Conservation (phyloP, 352 stramenopile genomes). For the Peronospora belbahrii region DNA sequence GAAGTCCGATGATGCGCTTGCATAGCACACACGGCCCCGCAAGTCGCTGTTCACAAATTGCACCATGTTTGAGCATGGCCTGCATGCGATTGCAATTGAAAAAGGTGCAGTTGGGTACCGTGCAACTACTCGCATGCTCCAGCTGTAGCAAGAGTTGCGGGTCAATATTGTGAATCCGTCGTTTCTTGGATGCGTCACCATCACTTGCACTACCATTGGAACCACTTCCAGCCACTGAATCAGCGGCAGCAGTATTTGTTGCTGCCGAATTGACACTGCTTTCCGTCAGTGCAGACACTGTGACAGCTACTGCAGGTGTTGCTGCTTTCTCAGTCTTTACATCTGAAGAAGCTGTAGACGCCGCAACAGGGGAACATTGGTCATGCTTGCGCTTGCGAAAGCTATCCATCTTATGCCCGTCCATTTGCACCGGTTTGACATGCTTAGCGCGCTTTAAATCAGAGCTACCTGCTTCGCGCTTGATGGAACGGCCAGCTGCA, state of each 20-base stretch:
- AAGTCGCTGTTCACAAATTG: constrained; percentile 75
- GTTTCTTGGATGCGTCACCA: constrained; percentile 89
- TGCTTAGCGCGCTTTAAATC: constrained; percentile 44
- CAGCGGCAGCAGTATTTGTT: neutral
- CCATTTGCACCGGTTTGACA: constrained; percentile 18
- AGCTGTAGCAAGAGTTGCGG: constrained; percentile 79
- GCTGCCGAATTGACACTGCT: neutral
- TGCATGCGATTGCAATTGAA: constrained; percentile 85
- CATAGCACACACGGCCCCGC: constrained; percentile 75
- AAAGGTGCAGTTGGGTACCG: constrained; percentile 60
- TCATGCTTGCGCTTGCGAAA: constrained; percentile 70
- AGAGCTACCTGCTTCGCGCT: constrained; percentile 37
- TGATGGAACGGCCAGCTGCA: constrained; percentile 18
- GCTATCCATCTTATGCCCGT: constrained; percentile 25
- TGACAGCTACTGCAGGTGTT: neutral
- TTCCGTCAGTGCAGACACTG: constrained; percentile 1
- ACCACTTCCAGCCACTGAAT: neutral
- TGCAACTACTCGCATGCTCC: constrained; percentile 76
- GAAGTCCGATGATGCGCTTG: constrained; percentile 78
- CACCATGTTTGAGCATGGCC: constrained; percentile 86
- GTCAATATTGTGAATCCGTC: constrained; percentile 85
- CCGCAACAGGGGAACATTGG: constrained; percentile 28
- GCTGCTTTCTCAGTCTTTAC: constrained; percentile 5
- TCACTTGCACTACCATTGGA: constrained; percentile 7
- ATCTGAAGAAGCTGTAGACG: constrained; percentile 2